Evolutionary conservation across 176 grass and related monocot genomes (phyloP), one percentile per base, ranked within the genome.

Genomic region (Alloteropsis semialata): DNA sequence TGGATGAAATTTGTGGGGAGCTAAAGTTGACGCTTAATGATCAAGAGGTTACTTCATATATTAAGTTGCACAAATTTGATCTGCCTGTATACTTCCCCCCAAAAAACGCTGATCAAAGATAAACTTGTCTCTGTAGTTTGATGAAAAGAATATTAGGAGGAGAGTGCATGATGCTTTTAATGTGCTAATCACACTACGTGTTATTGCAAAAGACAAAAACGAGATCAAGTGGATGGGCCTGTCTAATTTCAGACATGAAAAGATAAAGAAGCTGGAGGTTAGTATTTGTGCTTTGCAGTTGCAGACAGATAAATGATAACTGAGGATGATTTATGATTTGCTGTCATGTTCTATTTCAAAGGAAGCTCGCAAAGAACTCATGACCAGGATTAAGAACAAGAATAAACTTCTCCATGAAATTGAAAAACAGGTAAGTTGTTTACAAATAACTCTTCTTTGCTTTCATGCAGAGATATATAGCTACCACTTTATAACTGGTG

Each of bases 161-260:
- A 90, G 97, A 53, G 94, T 99, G 55, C 94, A 99, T 72, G 97
- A 99, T 87, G 91, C 97, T 87, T 99, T 99, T 60, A 99, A 99
- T 81, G 93, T 99, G 81, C 93, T 99, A 36, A 91, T 93, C 27
- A 91, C 97, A 82, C 88, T 99, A 75, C 83, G 89, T 90, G 85
- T 94, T 87, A 96, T 99, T 84, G 85, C 80, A 36, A 92, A 95
- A 85, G 97, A 95, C 61, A 92, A 96, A 80, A 99, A 99, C 70
- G 97, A 99, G 78, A 88, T 99, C 60, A 91, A 86, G 69, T 99
- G 97, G 97, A 91, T 96, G 57, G 97, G 97, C 33, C 92, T 96
- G 75, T 86, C 93, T 67, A 88, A 84, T 57, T 78, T 76, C 37
- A 88, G 82, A 87, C 79, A 69, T 49, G 93, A 94, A 90, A 75